A percentile compares a stretch with the other conserved stretches of the same genome.
Evolutionary conservation across 1,139 yeast genomes (phyloP).

Genomic region (Pichiaceae sp.): DNA sequence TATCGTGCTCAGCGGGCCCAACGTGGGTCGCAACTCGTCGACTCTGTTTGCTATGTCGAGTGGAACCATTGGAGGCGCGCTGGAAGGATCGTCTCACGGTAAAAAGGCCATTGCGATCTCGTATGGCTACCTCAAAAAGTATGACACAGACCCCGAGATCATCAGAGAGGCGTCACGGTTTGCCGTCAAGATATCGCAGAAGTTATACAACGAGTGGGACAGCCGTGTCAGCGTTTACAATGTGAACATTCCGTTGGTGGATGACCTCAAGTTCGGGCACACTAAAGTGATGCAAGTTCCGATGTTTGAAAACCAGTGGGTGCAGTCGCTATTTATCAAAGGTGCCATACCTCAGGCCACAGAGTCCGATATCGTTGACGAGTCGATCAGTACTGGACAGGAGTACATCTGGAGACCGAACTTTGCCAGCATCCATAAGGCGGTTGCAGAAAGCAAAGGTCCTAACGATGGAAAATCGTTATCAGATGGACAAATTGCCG

Average conservation of each 20-base stretch:
- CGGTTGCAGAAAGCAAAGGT: constrained; percentile 42
- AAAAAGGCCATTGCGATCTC: constrained; percentile 72
- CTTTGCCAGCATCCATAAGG: constrained; percentile 58
- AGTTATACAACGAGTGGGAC: constrained; percentile 54
- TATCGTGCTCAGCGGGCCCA: constrained; percentile 88
- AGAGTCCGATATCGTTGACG: constrained; percentile 36
- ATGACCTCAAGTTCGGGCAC: constrained; percentile 25
- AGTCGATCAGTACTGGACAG: constrained; percentile 31
- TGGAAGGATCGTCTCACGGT: constrained; percentile 86
- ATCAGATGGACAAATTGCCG: constrained; percentile 46
- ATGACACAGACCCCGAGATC: constrained; percentile 41
- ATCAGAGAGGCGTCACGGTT: constrained; percentile 61
- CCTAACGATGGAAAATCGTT: constrained; percentile 49
- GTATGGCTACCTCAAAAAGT: constrained; percentile 58
- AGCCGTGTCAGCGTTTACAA: constrained; percentile 59
- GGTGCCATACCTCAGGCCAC: constrained; percentile 13
- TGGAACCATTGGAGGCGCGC: constrained; percentile 97
- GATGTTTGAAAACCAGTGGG: constrained; percentile 74
- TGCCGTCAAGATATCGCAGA: constrained; percentile 52
- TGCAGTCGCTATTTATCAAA: constrained; percentile 19
- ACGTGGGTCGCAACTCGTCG: constrained; percentile 87
- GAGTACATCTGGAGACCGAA: constrained; percentile 77
- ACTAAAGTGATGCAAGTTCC: constrained; percentile 71
- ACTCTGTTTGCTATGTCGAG: constrained; percentile 85
- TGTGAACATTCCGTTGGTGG: constrained; percentile 71